Evolutionary conservation across 1,284 basidiomycete genomes (phyloP), one percentile per base, ranked within the genome.

Genomic region (Malassezia yamatoensis): DNA sequence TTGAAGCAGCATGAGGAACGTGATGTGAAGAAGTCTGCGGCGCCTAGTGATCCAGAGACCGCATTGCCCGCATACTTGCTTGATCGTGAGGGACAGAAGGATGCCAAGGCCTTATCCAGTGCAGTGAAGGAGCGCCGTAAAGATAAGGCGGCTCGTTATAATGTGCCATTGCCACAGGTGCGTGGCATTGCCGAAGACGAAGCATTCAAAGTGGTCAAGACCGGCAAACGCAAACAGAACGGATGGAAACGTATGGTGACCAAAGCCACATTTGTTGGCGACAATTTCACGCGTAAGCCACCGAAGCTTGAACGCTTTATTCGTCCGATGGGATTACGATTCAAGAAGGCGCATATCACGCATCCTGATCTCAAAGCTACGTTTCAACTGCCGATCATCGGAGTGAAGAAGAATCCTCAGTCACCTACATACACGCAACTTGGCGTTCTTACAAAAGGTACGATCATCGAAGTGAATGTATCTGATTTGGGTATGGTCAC

Each of bases 161-260:
- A 90, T 24, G 94, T 99, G 2, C 94, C 93, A 3, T 75, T 98
- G 61, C 93, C 94, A 47, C 94, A 93, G 77, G 94, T 99, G 50
- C 81, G 93, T 54, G 94, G 94, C 43, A 96, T 99, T 67, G 91
- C 93, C 16, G 94, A 99, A 77, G 94, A 98, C 72, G 94, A 99
- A 80, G 94, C 93, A 83, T 99, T 99, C 82, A 96, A 94, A 81
- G 94, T 98, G 35, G 82, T 99, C 81, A 89, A 91, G 80, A 93
- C 93, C 0, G 94, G 94, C 54, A 96, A 96, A 81, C 87, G 83
- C 74, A 96, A 93, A 80, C 84, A 83, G 75, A 99, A 98, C 78
- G 83, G 86, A 24, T 99, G 94, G 94, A 99, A 99, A 80, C 83
- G 94, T 65, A 96, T 99, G 93, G 89, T 99, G 63, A 96, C 91